Conservation (phyloP, 2,329 filamentous ascomycete genomes). For the Diplodia corticola region DNA sequence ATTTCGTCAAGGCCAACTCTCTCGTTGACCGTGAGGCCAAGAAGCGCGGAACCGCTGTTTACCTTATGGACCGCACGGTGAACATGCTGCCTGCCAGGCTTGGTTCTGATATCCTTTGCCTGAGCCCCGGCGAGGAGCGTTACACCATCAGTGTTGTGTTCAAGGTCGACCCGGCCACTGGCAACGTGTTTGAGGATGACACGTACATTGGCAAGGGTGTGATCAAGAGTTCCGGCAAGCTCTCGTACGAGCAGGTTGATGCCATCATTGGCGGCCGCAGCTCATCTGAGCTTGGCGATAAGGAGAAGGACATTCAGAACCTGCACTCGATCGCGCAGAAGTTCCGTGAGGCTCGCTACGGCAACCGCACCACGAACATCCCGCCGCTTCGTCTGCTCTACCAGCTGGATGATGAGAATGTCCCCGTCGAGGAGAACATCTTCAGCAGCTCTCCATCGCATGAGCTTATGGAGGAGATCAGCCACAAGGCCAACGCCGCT, state of each 20-base stretch:
- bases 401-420: constrained; percentile 96
- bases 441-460: constrained; percentile 88
- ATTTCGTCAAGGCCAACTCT: constrained; percentile 96
- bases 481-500: constrained; percentile 87
- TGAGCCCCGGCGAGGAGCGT: constrained; percentile 83
- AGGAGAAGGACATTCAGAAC: constrained; percentile 75
- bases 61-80: constrained; percentile 86
- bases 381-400: constrained; percentile 86
- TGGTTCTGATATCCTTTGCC: constrained; percentile 81
- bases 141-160: constrained; percentile 92
- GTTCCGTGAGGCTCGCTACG: constrained; percentile 85
- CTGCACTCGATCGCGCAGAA: constrained; percentile 81
- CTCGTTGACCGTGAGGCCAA: constrained; percentile 95
- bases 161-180: constrained; percentile 79
- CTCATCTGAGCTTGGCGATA: constrained; percentile 62
- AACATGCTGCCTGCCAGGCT: constrained; percentile 85
- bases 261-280: constrained; percentile 68
- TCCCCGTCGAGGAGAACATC: constrained; percentile 93
- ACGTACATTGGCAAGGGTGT: constrained; percentile 93
- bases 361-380: constrained; percentile 74
- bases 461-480: constrained; percentile 91
- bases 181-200: constrained; percentile 77
- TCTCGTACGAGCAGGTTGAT: constrained; percentile 85
- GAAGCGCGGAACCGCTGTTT: constrained; percentile 95
- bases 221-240: constrained; percentile 85